Evolutionary conservation across 2,329 filamentous ascomycete genomes (phyloP), one percentile per base, ranked within the genome.

Genomic region (Dissoconium aciculare): DNA sequence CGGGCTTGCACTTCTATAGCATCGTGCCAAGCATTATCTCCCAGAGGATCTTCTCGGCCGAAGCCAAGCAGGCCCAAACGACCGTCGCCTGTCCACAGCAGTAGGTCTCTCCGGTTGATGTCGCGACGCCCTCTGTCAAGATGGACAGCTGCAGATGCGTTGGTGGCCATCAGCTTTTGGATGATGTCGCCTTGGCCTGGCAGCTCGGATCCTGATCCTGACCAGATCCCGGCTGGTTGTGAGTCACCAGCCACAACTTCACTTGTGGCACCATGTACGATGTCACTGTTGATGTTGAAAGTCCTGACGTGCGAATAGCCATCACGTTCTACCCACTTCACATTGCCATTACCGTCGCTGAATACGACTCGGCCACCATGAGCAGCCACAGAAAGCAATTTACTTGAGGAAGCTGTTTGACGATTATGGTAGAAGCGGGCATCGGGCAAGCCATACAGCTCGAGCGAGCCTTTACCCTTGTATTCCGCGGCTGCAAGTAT

Each of bases 251-350:
- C 26, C 9, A 27, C 25, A 4, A 35, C 25, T 10, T 31, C 14
- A 3, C 24, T 26, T 3, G 31, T 23, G 2, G 14, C 30, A 1
- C 37, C 30, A 5, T 5, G 15, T 8, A 30, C 12, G n/a, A 36
- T 23, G 5, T 33, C 35, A 8, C 59, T 55, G 35, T 73, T 74
- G 47, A 75, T 64, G 40, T 72, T 73, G 52, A 67, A 66, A 1
- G 59, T 57, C 10, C 70, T 59, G 4, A 74, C 62, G 15, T 64
- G 57, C 5, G 62, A 61, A 21, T 57, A 59, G 1, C 80, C 84
- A 47, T 94, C 83, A 19, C 85, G 67, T 55, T 95, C 87, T 26
- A 91, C 72, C 85, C 87, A 95, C 52, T 83, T 87, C 39, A 95
- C 55, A 30, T 77, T 73, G 0, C 87, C 87, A 14, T 82, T 73